These are phyloP conservation scores for Calonectria honghensis DNA, from an alignment of 2,329 filamentous ascomycete species.

Conservation along the genomic window DNA sequence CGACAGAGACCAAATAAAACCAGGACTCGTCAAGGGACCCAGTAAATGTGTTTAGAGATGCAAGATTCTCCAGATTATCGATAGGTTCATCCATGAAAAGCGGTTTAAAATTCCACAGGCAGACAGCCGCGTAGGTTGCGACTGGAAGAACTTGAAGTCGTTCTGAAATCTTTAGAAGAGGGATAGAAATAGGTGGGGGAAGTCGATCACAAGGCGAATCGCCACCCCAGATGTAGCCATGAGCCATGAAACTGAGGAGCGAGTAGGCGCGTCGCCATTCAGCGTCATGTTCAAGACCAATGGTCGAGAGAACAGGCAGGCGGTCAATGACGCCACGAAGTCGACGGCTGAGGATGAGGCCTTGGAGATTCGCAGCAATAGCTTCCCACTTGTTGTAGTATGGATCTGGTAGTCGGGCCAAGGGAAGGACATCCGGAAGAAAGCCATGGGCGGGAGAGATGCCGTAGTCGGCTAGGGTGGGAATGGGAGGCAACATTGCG, in stretches of 20 bases:
- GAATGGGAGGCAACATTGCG: conserved; percentile 76
- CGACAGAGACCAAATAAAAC: conserved; percentile 97
- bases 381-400: conserved; percentile 98
- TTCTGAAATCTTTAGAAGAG: conserved; percentile 84
- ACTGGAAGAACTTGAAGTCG: conserved; percentile 92
- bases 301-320: conserved; percentile 88
- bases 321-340: conserved; percentile 86
- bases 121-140: conserved; percentile 93
- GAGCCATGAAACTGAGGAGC: conserved; percentile 91
- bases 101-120: conserved; percentile 97
- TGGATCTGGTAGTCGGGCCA: conserved; percentile 87
- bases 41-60: conserved; percentile 92
- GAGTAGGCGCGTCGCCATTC: conserved; percentile 97
- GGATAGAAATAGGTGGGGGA: conserved; percentile 88
- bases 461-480: conserved; percentile 84
- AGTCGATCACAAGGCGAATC: conserved; percentile 86
- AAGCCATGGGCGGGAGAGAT: conserved; percentile 89
- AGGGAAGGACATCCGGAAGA: conserved; percentile 86
- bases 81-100: conserved; percentile 89
- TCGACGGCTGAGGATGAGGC: conserved; percentile 88
- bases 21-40: conserved; percentile 97
- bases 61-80: conserved; percentile 90
- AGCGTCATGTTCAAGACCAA: conserved; percentile 85
- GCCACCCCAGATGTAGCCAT: conserved; percentile 97
- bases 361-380: conserved; percentile 89